These are phyloP conservation scores for Botrytis medusae DNA, from an alignment of 2,329 filamentous ascomycete genomes.

Conservation along the genomic window DNA sequence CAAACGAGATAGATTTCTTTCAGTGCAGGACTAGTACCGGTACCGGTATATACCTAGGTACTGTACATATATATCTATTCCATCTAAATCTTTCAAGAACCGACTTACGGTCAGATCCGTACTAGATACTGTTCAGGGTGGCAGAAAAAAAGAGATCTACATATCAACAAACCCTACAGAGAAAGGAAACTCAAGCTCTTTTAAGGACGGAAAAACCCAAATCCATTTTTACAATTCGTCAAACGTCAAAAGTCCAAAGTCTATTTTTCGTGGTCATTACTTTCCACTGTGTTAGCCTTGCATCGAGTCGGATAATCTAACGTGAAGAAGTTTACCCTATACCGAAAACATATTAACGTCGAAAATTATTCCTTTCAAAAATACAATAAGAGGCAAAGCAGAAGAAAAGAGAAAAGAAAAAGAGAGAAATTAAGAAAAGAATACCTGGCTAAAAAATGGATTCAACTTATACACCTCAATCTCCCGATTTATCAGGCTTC, in stretches of 20 bases:
- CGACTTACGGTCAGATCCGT: not conserved
- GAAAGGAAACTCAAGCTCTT: not conserved
- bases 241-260: not conserved
- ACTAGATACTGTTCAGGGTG: not conserved
- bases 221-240: not conserved
- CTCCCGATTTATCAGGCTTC: slow-evolving; percentile 40
- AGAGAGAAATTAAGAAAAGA: slow-evolving; percentile 17
- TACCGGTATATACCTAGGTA: not conserved
- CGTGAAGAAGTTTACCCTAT: not conserved
- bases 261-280: not conserved
- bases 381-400: slow-evolving; percentile 15
- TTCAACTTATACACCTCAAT: slow-evolving; percentile 40
- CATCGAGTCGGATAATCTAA: slow-evolving; percentile 26
- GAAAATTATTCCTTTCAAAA: slow-evolving; percentile 13
- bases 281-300: slow-evolving; percentile 28
- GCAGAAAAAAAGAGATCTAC: not conserved
- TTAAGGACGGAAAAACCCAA: not conserved
- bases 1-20: not conserved
- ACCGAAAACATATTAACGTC: slow-evolving; percentile 19
- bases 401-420: slow-evolving; percentile 9
- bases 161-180: not conserved
- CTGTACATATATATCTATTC: not conserved
- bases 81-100: not conserved
- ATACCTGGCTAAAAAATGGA: slow-evolving; percentile 28
- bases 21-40: not conserved